phyloP scores from a whole-genome alignment of 2,329 filamentous ascomycete genomes.

The Neoascochyta sp. region DNA sequence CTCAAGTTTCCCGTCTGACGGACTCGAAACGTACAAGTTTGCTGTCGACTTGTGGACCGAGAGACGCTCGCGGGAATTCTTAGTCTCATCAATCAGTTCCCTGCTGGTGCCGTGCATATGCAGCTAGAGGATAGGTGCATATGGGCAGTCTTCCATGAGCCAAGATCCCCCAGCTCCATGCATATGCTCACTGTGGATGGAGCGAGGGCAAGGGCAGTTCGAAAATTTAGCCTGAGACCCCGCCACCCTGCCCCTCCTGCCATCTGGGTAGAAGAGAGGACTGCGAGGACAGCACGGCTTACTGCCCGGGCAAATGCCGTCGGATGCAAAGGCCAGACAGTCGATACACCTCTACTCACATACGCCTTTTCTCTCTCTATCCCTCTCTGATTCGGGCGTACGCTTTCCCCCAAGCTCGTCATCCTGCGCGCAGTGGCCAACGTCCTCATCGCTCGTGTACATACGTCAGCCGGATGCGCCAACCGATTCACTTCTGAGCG shows the following conservation, averaged over 20 bases:
- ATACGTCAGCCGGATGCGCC: conserved; percentile 13
- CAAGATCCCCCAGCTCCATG: conserved; percentile 14
- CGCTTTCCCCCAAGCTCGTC: conserved; percentile 1
- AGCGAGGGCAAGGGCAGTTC: conserved; percentile 8
- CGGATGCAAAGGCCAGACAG: background rate
- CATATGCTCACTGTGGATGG: conserved; percentile 12
- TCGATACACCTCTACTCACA: background rate
- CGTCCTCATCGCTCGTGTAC: too few relatives aligned
- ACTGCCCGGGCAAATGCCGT: conserved; percentile 1
- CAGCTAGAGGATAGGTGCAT: conserved; percentile 37
- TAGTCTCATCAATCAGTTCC: conserved; percentile 18
- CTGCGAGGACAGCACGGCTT: background rate
- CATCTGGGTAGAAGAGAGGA: conserved; percentile 1
- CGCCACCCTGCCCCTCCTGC: conserved; percentile 14
- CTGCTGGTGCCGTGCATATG: conserved; percentile 36
- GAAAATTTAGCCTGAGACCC: conserved; percentile 18
- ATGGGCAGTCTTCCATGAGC: conserved; percentile 28
- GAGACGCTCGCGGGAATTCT: conserved; percentile 19
- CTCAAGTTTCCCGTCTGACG: background rate
- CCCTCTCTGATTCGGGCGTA: background rate
- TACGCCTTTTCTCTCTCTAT: background rate
- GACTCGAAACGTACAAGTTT: conserved; percentile 9
- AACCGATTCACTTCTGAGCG: conserved; percentile 18
- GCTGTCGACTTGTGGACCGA: conserved; percentile 14
- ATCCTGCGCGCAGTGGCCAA: conserved; percentile 15